These are phyloP conservation scores for Lentinus brumalis DNA, from an alignment of 768 basidiomycete genomes.

Conservation along the genomic window DNA sequence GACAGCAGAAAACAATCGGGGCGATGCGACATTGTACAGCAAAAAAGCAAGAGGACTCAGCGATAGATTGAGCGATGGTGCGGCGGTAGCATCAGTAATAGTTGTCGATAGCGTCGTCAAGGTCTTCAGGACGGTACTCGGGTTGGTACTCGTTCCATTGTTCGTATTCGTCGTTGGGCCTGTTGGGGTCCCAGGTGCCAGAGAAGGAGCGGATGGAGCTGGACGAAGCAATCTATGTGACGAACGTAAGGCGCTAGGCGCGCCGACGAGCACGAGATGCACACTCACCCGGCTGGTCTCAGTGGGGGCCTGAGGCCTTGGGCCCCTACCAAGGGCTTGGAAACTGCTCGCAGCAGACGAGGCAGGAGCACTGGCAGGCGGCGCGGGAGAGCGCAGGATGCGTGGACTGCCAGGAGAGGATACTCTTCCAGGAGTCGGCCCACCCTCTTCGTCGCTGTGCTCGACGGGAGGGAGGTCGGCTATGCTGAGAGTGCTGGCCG, in stretches of 20 bases:
- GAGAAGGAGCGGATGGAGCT: constrained; percentile 14
- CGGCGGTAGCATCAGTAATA: constrained; percentile 12
- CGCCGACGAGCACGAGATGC: not conserved
- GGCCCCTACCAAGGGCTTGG: not conserved
- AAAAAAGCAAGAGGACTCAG: not conserved
- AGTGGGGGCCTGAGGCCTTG: not conserved
- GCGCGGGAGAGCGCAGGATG: not conserved
- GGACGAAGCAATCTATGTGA: constrained; percentile 1
- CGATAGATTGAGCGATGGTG: constrained; percentile 1
- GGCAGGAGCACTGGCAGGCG: not conserved
- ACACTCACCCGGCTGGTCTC: constrained; percentile 9
- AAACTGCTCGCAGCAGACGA: not conserved
- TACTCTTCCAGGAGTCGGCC: not conserved
- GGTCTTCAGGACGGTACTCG: constrained; percentile 12
- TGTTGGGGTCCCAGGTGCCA: constrained; percentile 16
- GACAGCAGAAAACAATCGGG: not conserved
- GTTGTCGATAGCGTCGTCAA: constrained; percentile 8
- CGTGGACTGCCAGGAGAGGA: not conserved
- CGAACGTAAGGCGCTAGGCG: too few relatives aligned
- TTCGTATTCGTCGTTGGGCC: not conserved
- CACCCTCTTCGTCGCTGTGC: not conserved
- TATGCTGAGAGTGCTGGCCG: not conserved
- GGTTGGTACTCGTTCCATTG: constrained; percentile 14
- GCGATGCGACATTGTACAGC: not conserved
- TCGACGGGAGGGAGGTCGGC: not conserved